phyloP scores from a whole-genome alignment of 1,139 yeast genomes.

The Kodamaea anthophila region DNA sequence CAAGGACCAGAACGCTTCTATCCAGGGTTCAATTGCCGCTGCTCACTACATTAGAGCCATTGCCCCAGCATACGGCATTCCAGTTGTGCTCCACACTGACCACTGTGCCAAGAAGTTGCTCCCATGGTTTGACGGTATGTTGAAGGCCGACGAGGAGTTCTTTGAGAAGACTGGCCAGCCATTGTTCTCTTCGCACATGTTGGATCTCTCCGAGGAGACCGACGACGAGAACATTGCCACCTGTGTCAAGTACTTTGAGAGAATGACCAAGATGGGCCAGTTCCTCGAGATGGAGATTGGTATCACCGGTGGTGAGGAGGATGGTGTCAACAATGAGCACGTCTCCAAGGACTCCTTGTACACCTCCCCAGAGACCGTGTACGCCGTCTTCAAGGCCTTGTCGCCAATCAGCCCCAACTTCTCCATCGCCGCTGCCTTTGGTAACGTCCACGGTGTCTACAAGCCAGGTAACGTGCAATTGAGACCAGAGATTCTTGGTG shows the following conservation, averaged over 20 bases:
- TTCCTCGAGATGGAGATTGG: conserved; percentile 99
- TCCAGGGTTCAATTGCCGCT: conserved; percentile 95
- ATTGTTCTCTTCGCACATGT: conserved; percentile 97
- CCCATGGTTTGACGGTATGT: conserved; percentile 99
- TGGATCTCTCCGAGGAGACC: conserved; percentile 94
- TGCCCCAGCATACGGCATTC: conserved; percentile 95
- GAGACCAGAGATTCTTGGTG: conserved; percentile 90
- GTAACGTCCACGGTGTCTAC: conserved; percentile 99
- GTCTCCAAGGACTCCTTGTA: conserved; percentile 83
- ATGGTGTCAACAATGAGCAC: conserved; percentile 98
- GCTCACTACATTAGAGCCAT: conserved; percentile 95
- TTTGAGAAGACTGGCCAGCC: conserved; percentile 86
- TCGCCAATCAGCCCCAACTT: conserved; percentile 93
- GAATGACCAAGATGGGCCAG: conserved; percentile 92
- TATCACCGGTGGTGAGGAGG: conserved; percentile 99
- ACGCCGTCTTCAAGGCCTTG: conserved; percentile 82
- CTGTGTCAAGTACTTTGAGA: conserved; percentile 91
- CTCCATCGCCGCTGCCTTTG: conserved; percentile 99
- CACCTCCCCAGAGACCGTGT: conserved; percentile 96
- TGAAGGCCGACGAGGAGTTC: conserved; percentile 92
- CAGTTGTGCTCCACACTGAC: conserved; percentile 95
- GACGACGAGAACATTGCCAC: conserved; percentile 94
- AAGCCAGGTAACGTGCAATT: conserved; percentile 97
- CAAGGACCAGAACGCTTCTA: conserved; percentile 89
- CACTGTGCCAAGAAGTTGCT: conserved; percentile 98